phyloP scores from a whole-genome alignment of 139 green algal species.

The Tetradesmus obliquus region DNA sequence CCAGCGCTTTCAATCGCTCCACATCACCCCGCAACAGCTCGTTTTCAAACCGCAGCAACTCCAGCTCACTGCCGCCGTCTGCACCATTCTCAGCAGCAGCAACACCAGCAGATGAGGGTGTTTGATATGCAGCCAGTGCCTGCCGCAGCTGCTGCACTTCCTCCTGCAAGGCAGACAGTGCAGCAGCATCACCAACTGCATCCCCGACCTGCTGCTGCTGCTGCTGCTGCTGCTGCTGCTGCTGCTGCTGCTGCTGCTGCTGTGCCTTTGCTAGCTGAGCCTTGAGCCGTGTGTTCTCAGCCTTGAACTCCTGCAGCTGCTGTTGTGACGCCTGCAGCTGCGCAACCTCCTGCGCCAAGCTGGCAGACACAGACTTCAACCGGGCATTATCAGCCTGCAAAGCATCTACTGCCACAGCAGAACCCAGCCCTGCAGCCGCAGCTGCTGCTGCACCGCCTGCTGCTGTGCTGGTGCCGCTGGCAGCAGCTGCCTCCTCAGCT shows the following conservation, averaged over 20 bases:
- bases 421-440: not conserved
- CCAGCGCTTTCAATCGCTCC: constrained; percentile 22
- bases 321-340: not conserved
- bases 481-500: not conserved
- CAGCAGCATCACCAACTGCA: constrained; percentile 1
- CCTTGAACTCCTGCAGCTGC: constrained; percentile 23
- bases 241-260: constrained; percentile 3
- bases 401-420: not conserved
- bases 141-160: constrained; percentile 23
- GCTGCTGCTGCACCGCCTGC: constrained; percentile 1
- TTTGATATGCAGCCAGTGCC: not conserved
- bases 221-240: not conserved
- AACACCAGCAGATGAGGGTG: not conserved
- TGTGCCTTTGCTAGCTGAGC: constrained; percentile 31
- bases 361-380: constrained; percentile 19
- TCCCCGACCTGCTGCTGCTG: not conserved
- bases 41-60: constrained; percentile 44
- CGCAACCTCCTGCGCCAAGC: not conserved
- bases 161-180: not conserved
- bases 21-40: constrained; percentile 43
- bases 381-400: constrained; percentile 7
- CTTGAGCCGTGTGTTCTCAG: not conserved
- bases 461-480: not conserved
- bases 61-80: constrained; percentile 16
- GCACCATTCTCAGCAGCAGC: not conserved